phyloP scores from a whole-genome alignment of 1,284 basidiomycete species.

The Quambalaria eucalypti region DNA sequence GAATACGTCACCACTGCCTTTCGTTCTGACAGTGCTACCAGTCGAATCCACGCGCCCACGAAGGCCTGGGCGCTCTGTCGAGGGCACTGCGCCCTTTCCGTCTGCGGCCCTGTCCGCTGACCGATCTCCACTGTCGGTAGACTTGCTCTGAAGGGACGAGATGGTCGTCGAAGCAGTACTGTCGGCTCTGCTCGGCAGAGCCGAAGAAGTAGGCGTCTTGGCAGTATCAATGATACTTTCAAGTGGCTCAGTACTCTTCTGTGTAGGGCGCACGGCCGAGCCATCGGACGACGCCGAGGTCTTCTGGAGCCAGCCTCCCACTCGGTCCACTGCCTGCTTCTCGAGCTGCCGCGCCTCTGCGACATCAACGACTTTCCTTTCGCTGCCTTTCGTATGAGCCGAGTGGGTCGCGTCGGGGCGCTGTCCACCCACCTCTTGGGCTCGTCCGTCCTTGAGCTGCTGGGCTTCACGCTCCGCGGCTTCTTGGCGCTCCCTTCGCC shows the following conservation, averaged over 20 bases:
- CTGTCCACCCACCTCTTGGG: too few species aligned
- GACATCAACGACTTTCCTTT: conserved; percentile 8
- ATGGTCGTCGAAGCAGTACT: conserved; percentile 11
- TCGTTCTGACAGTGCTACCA: too few species aligned
- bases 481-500: not conserved
- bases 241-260: not conserved
- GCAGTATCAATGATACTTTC: conserved; percentile 13
- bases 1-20: too few species aligned
- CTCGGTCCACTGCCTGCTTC: conserved; percentile 22
- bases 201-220: conserved; percentile 17
- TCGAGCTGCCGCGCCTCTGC: conserved; percentile 14
- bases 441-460: too few species aligned
- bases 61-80: too few species aligned
- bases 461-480: not conserved
- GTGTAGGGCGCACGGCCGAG: too few species aligned
- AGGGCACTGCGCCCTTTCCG: too few species aligned
- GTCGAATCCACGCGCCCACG: too few species aligned
- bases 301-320: conserved; percentile 29
- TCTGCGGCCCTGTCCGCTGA: too few species aligned
- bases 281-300: conserved; percentile 8
- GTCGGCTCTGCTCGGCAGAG: conserved; percentile 1
- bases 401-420: too few species aligned
- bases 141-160: not conserved
- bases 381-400: not conserved
- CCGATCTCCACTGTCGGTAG: too few species aligned